Evolutionary conservation across 2,329 filamentous ascomycete genomes (phyloP).

Genomic region (Aspergillus uvarum): DNA sequence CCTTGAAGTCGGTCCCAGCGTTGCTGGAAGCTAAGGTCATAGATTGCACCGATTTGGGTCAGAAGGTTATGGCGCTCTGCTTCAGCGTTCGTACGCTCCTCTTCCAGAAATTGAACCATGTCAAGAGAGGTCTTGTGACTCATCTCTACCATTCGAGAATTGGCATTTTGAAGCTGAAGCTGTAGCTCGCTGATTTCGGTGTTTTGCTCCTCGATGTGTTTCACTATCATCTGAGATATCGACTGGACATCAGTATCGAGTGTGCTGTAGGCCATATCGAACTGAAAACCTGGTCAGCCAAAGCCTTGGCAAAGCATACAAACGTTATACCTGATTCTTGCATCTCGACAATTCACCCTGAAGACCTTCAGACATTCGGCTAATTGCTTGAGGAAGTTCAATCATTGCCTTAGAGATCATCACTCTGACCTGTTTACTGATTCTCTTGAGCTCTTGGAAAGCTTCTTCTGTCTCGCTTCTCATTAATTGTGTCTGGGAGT

Average conservation of each 20-base stretch:
- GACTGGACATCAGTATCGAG: constrained; percentile 83
- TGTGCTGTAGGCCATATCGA: constrained; percentile 79
- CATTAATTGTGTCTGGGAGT: constrained; percentile 51
- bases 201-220: constrained; percentile 73
- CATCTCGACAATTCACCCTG: constrained; percentile 82
- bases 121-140: constrained; percentile 65
- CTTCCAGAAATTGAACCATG: constrained; percentile 68
- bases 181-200: constrained; percentile 72
- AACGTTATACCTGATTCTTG: constrained; percentile 46
- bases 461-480: constrained; percentile 85
- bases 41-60: constrained; percentile 58
- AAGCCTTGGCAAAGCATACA: too few species aligned
- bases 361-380: constrained; percentile 85
- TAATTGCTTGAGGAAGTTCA: constrained; percentile 77
- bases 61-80: constrained; percentile 73
- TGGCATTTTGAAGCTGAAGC: constrained; percentile 69
- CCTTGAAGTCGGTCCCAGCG: too few species aligned
- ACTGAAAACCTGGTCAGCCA: constrained; percentile 49
- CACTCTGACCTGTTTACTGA: constrained; percentile 82
- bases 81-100: constrained; percentile 71
- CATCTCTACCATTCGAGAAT: constrained; percentile 65
- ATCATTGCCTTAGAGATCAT: constrained; percentile 82
- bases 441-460: constrained; percentile 82
- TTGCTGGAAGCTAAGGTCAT: too few species aligned
- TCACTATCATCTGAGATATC: constrained; percentile 77